Conservation (phyloP, 2,329 filamentous ascomycete species). For the Tothia fuscella region DNA sequence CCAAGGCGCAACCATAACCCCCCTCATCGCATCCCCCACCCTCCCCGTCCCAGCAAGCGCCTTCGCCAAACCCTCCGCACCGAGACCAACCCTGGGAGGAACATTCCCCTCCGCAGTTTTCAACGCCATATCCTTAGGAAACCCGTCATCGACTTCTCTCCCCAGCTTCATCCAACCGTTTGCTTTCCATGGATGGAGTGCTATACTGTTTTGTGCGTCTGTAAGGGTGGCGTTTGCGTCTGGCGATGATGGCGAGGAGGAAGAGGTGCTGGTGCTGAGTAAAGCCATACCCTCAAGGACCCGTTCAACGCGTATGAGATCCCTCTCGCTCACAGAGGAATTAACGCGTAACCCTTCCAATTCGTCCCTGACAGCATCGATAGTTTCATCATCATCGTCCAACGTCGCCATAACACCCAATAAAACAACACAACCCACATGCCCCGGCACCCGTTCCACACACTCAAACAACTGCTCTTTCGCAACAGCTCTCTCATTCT, state of each 20-base stretch:
- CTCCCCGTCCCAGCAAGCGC: constrained; percentile 65
- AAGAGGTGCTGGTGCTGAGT: too few relatives aligned
- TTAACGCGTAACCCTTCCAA: constrained; percentile 60
- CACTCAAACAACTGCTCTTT: constrained; percentile 69
- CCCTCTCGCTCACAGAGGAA: constrained; percentile 47
- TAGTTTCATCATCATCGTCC: constrained; percentile 64
- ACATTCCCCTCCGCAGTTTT: constrained; percentile 64
- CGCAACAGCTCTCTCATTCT: constrained; percentile 62
- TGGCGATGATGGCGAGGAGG: constrained; percentile 27
- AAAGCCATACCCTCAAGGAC: constrained; percentile 64
- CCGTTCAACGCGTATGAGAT: constrained; percentile 59
- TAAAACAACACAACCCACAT: constrained; percentile 68
- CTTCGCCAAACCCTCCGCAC: constrained; percentile 55
- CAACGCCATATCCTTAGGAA: constrained; percentile 65
- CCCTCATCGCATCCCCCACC: constrained; percentile 61
- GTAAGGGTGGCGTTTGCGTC: constrained; percentile 50
- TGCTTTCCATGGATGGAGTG: constrained; percentile 68
- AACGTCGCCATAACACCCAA: constrained; percentile 75
- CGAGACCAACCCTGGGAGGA: constrained; percentile 58
- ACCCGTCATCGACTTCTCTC: constrained; percentile 33
- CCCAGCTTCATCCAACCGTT: constrained; percentile 72
- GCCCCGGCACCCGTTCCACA: constrained; percentile 60
- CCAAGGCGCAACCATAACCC: constrained; percentile 77
- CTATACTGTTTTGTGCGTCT: constrained; percentile 63
- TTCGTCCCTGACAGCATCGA: constrained; percentile 70